Evolutionary conservation across 1,139 yeast genomes (phyloP), one percentile per base, ranked within the genome.

Genomic region (Candida sp.): DNA sequence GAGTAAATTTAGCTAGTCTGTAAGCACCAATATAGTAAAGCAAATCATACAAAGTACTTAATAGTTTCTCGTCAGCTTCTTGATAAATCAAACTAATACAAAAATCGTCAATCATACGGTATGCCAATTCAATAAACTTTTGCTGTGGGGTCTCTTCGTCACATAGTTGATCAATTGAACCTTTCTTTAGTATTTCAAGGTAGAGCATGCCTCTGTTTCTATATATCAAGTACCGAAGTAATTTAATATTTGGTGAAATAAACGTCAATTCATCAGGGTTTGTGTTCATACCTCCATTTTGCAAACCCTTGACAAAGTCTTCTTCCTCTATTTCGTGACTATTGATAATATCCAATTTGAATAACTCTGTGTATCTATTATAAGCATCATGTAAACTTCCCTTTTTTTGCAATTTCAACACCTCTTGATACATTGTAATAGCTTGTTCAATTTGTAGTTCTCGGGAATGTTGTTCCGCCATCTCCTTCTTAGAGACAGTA

Each of bases 361-460:
- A 86, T 23, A 95, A 63, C 22, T 74, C 75, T 36, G 79, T 79
- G 57, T 90, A 93, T 21, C 70, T 63, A 2, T 56, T 55, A 40
- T 75, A 75, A 0, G 97, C 85, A 2, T 66, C 71, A 0, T 60
- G 63, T 45, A 73, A 74, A 3, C 77, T 58, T 4, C 70, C 65
- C 1, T 66, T 59, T 49, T 81, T 79, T 50, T 93, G 95, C 9
- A 68, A 66, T 9, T 64, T 61, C 34, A 95, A 66, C 0, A 97
- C 97, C 25, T 67, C 64, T 53, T 89, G 90, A 59, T 86, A 89
- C 12, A 82, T 65, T 52, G 81, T 81, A 60, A 86, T 84, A 3
- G 96, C 96, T 56, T 86, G 87, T 62, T 95, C 99, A 15, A 93
- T 82, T 70, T 89, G 81, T 33, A 79, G 84, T 56, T 93, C 99